Conservation (phyloP, 2,329 filamentous ascomycete genomes). For the Colletotrichum shisoi region DNA sequence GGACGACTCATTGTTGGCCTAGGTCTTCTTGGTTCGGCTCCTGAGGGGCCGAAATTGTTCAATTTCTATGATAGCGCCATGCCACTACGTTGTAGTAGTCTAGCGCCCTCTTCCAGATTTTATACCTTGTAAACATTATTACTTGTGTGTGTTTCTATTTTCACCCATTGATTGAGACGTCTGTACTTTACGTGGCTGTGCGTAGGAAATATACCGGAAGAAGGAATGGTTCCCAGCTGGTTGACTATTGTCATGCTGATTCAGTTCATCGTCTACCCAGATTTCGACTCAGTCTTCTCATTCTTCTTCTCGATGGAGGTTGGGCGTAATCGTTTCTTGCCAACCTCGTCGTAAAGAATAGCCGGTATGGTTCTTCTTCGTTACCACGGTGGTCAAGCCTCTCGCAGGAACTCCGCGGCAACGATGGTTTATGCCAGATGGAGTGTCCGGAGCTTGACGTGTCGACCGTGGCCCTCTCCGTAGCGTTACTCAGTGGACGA, state of each 20-base stretch:
- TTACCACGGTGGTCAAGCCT: not conserved
- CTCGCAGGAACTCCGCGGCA: too few species aligned
- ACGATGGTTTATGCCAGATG: not conserved
- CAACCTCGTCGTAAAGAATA: not conserved
- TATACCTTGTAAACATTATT: not conserved
- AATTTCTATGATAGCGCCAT: not conserved
- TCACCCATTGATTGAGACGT: too few species aligned
- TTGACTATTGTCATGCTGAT: too few species aligned
- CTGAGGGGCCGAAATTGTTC: not conserved
- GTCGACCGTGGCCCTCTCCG: not conserved
- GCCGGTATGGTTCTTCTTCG: not conserved
- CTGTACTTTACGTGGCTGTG: too few species aligned
- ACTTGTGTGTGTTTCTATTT: not conserved
- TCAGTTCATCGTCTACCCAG: too few species aligned
- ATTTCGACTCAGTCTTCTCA: not conserved
- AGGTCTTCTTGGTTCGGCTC: not conserved
- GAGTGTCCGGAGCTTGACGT: too few species aligned
- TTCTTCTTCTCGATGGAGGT: not conserved
- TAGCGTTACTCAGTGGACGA: not conserved
- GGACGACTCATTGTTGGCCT: not conserved
- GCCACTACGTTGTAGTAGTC: too few species aligned
- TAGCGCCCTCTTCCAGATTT: not conserved
- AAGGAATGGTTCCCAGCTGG: accelerated
- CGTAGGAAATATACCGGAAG: not conserved
- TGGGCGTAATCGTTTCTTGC: too few species aligned